Conservation (phyloP, 257 asterid genomes). For the Primulina tabacum region DNA sequence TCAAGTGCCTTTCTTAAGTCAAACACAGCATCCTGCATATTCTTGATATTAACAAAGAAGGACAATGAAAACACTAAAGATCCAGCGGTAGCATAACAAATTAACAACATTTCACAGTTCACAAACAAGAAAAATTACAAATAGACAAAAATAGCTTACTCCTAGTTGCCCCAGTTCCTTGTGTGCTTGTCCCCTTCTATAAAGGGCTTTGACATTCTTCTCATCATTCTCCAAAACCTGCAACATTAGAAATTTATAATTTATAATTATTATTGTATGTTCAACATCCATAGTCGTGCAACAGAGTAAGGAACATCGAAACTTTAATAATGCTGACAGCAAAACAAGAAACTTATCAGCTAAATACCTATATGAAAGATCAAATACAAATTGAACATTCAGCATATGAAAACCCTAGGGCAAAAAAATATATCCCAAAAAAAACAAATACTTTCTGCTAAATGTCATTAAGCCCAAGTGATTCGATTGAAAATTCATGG, state of each 20-base stretch:
- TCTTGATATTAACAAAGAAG: slow-evolving; percentile 21
- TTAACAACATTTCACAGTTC: background rate
- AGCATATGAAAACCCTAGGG: slow-evolving; percentile 7
- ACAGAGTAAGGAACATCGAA: background rate
- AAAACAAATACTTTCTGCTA: background rate
- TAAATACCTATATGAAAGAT: slow-evolving; percentile 20
- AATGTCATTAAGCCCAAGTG: background rate
- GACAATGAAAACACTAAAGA: slow-evolving; percentile 14
- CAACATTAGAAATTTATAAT: slow-evolving; percentile 25
- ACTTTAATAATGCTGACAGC: slow-evolving; percentile 7
- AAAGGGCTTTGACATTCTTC: slow-evolving; percentile 82
- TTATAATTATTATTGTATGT: slow-evolving; percentile 15
- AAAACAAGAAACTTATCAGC: slow-evolving; percentile 9
- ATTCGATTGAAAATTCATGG: slow-evolving; percentile 7
- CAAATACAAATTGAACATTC: slow-evolving; percentile 6
- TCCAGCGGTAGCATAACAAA: slow-evolving; percentile 17
- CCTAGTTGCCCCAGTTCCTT: slow-evolving; percentile 62
- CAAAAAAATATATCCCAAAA: slow-evolving; percentile 7
- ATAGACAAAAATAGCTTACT: slow-evolving; percentile 47
- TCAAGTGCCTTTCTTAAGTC: slow-evolving; percentile 83
- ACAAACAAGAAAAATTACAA: slow-evolving; percentile 22
- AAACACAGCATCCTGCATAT: slow-evolving; percentile 71
- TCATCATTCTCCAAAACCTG: slow-evolving; percentile 76
- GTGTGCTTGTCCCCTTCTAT: slow-evolving; percentile 92
- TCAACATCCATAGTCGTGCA: slow-evolving; percentile 12